Base-by-base conservation (phyloP, 2,329 filamentous ascomycete genomes). In the Xenosphaeropsis pyriputrescens region DNA sequence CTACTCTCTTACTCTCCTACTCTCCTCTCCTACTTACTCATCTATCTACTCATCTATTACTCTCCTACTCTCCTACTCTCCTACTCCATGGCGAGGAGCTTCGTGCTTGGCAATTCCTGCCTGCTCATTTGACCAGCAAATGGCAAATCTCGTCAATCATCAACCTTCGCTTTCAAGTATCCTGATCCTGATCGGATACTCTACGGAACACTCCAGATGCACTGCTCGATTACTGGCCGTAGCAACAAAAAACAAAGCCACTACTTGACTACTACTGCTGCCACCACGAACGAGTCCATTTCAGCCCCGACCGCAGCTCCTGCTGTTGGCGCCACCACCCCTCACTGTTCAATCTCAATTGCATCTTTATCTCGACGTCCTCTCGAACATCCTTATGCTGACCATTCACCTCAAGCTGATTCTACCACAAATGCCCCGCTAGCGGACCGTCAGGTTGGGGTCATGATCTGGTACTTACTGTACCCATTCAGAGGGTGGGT, bases 381-480 rank as follows among this genome's bases (percentile, higher is more conserved):
- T 26, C 22, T 26, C 12, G 8, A 26, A 26, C 7, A 26, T 26
- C 22, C 22, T 26, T 26, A 26, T 26, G 22, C 22, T 26, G 22
- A 26, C 22, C 22, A 6, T 26, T 26, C 8, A 26, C 8, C 22
- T 9, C 8, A 26, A 26, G 22, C 22, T 26, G 22, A 26, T 26
- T 26, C 22, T 26, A 26, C 22, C 22, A 26, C 22, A 26, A 26
- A 26, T 26, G 22, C 22, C 22, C 22, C 22, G 22, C 7, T 26
- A 26, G 8, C 22, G 22, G 3, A 26, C 22, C 22, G 22, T 26
- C 22, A 6, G 22, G 22, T 76, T 80, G 0, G 73, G 65, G 38
- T 75, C 15, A 68, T 84, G 79, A 79, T 84, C 60, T 84, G 79
- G 79, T 84, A 81, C 63, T 61, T 86, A 37, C 63, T 86, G 47